Conservation (phyloP, 2,329 filamentous ascomycete species). For the Lasiodiplodia hormozganensis region DNA sequence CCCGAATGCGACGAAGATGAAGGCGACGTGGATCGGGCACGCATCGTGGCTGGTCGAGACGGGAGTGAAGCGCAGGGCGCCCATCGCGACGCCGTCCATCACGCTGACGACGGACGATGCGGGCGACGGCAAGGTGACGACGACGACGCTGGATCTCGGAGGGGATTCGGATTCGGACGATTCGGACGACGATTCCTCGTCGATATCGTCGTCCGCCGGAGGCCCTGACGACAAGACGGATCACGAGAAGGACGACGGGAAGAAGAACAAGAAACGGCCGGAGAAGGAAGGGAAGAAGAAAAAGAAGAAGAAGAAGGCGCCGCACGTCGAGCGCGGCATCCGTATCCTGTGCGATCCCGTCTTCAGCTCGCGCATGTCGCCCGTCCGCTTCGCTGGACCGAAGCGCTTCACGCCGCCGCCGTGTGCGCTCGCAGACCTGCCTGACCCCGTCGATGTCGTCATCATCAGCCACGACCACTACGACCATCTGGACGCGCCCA, state of each 20-base stretch:
- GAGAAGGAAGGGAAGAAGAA: neutral
- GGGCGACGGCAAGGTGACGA: neutral
- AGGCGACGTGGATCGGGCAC: slow-evolving; percentile 61
- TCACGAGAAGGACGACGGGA: neutral
- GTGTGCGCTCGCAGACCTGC: slow-evolving; percentile 57
- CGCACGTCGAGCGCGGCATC: slow-evolving; percentile 44
- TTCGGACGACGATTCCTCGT: neutral
- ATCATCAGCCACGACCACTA: slow-evolving; percentile 65
- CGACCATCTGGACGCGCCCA: slow-evolving; percentile 60
- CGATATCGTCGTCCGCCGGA: neutral
- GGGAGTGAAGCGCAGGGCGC: slow-evolving; percentile 4
- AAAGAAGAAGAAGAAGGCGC: neutral
- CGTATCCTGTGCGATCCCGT: slow-evolving; percentile 62
- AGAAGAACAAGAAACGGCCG: neutral
- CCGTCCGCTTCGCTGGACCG: slow-evolving; percentile 56
- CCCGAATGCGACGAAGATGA: slow-evolving; percentile 35
- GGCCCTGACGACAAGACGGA: neutral
- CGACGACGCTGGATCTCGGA: neutral
- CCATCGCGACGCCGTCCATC: neutral
- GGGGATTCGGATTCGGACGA: neutral
- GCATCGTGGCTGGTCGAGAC: slow-evolving; percentile 58
- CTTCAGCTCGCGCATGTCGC: slow-evolving; percentile 58
- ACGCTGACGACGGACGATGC: slow-evolving; percentile 4
- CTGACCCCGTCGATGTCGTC: slow-evolving; percentile 57
- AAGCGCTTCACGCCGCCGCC: slow-evolving; percentile 60